These are phyloP conservation scores for Sonneratia caseolaris DNA, from an alignment of 345 rosid species.

Conservation along the genomic window DNA sequence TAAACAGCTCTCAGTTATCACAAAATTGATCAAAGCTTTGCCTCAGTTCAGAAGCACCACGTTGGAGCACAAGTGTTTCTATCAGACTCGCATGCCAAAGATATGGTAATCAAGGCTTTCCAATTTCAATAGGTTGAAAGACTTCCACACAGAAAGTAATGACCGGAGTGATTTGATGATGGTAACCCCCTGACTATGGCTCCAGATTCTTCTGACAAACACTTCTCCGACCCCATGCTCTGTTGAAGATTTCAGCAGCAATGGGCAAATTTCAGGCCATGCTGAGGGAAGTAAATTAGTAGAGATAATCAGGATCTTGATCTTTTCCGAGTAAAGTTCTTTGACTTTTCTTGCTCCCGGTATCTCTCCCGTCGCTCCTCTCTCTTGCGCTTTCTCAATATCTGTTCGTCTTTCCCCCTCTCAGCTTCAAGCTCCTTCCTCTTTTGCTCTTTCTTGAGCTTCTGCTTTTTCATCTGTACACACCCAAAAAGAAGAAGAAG, in stretches of 20 bases:
- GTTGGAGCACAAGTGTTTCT: neutral
- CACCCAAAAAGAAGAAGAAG: neutral
- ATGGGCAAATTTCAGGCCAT: neutral
- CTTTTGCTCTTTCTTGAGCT: conserved; percentile 49
- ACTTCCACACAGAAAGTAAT: neutral
- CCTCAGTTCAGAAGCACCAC: neutral
- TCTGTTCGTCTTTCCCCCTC: conserved; percentile 61
- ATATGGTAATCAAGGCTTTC: neutral
- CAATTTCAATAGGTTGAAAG: neutral
- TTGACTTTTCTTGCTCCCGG: conserved; percentile 50
- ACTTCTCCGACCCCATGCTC: neutral
- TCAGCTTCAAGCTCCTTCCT: conserved; percentile 38
- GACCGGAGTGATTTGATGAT: neutral
- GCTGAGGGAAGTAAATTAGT: neutral
- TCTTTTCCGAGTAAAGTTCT: conserved; percentile 40
- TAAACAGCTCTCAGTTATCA: neutral
- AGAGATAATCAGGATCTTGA: conserved; percentile 16
- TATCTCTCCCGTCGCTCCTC: conserved; percentile 73
- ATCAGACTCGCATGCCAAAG: neutral
- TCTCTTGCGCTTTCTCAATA: conserved; percentile 59
- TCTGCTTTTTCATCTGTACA: conserved; percentile 54
- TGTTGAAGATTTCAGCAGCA: neutral
- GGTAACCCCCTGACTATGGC: neutral
- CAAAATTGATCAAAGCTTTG: neutral
- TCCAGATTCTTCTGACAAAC: neutral